Conservation (phyloP, 192 early-diverging fungal genomes). For the Backusella circina region DNA sequence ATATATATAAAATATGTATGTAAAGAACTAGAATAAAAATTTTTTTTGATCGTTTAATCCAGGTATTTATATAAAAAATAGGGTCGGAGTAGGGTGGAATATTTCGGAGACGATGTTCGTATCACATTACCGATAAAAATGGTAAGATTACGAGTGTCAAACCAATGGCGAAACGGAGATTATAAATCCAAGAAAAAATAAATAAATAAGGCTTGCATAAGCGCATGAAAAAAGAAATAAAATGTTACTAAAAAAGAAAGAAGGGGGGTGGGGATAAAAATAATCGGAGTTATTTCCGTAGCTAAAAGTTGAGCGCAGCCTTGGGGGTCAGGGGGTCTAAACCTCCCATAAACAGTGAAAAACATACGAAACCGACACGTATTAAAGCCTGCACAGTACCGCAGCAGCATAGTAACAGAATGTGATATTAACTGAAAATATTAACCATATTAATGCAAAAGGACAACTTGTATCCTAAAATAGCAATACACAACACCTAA, state of each 20-base stretch:
- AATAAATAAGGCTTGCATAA: neutral
- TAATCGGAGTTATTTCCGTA: neutral
- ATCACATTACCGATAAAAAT: neutral
- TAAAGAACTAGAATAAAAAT: neutral
- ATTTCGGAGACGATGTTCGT: neutral
- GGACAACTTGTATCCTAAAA: neutral
- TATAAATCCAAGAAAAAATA: neutral
- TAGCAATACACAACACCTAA: neutral
- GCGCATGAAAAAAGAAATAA: constrained; percentile 6
- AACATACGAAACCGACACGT: neutral
- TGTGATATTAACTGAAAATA: neutral
- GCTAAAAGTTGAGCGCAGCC: neutral
- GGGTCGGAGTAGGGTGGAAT: neutral
- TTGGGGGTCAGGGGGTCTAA: neutral
- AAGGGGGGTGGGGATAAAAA: neutral
- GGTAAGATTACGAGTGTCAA: constrained; percentile 9
- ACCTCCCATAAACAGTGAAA: neutral
- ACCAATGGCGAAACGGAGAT: neutral
- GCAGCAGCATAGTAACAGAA: neutral
- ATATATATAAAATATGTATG: neutral
- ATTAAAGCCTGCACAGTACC: neutral
- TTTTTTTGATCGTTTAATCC: neutral
- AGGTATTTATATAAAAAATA: constrained; percentile 4
- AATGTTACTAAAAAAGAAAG: neutral
- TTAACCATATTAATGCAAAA: neutral